Evolutionary conservation across 208 protist genomes (phyloP).

Genomic region (Blastocrithidia nonstop): DNA sequence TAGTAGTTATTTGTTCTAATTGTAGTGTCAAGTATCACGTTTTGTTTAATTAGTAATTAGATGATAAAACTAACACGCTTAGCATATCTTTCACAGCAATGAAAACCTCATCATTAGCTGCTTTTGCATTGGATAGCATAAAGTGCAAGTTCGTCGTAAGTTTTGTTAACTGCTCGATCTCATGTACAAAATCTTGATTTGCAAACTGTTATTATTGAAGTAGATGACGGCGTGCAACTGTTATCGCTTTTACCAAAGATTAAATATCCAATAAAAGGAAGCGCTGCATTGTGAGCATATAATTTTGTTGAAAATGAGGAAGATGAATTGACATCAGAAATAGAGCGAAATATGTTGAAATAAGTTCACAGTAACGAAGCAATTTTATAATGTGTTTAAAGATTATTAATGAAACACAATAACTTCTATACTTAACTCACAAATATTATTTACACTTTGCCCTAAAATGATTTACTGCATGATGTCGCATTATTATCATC

Average conservation of each 20-base stretch:
- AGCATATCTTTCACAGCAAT: slow-evolving; percentile 11
- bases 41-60: not conserved
- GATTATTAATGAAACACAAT: not conserved
- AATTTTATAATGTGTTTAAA: not conserved
- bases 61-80: slow-evolving; percentile 2
- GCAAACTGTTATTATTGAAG: slow-evolving; percentile 4
- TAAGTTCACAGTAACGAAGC: not conserved
- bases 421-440: not conserved
- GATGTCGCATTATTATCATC: too few relatives aligned
- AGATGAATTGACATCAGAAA: not conserved
- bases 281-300: slow-evolving; percentile 1
- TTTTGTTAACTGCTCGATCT: slow-evolving; percentile 6
- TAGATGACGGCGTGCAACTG: slow-evolving; percentile 14
- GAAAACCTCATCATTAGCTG: slow-evolving; percentile 46
- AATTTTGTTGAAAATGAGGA: not conserved
- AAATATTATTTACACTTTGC: not conserved
- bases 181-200: slow-evolving; percentile 12
- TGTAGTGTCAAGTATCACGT: not conserved
- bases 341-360: not conserved
- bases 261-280: slow-evolving; percentile 8
- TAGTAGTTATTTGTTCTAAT: not conserved
- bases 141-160: slow-evolving; percentile 9
- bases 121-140: slow-evolving; percentile 35
- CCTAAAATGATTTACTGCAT: too few relatives aligned
- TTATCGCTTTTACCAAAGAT: slow-evolving; percentile 6